Evolutionary conservation across 2,329 filamentous ascomycete species (phyloP), one percentile per base, ranked within the genome.

Genomic region (Xylaria sp.): DNA sequence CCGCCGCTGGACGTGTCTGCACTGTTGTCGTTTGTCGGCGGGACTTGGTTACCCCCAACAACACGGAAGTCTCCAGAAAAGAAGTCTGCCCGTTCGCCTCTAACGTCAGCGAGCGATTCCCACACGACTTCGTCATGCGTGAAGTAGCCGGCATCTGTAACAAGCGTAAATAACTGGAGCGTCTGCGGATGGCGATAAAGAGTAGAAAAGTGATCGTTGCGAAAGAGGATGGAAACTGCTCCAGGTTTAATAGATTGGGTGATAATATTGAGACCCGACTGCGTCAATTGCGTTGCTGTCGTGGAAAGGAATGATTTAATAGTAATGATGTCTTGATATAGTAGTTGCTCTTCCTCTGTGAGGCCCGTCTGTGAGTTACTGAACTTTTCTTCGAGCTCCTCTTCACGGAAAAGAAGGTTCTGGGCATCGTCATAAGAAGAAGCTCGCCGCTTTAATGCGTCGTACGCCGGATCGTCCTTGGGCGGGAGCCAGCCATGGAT

Each of bases 201-300:
- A 0, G 95, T 98, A 51, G 94, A 94, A 77, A 99, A 99, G 79
- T 99, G 96, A 77, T 99, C 95, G 76, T 99, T 99, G 32, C 96
- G 89, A 83, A 99, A 99, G 1, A 99, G 82, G 59, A 99, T 98
- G 0, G 93, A 93, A 70, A 98, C 89, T 1, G 92, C 89, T 1
- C 94, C 95, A 0, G 94, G 91, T 13, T 87, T 83, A 66, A 98
- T 86, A 6, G 87, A 90, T 60, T 89, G 88, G 0, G 86, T 87
- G 48, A 98, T 90, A 1, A 92, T 88, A 48, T 92, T 87, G 2
- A 99, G 85, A 0, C 96, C 96, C 80, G 91, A 92, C 0, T 88
- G 84, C 0, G 96, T 98, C 25, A 99, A 84, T 76, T 99, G 96
- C 0, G 96, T 98, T 0, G 94, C 91, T 70, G 93, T 94, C 1